Evolutionary conservation across 2,329 filamentous ascomycete species (phyloP).

Genomic region (Camillea tinctor): DNA sequence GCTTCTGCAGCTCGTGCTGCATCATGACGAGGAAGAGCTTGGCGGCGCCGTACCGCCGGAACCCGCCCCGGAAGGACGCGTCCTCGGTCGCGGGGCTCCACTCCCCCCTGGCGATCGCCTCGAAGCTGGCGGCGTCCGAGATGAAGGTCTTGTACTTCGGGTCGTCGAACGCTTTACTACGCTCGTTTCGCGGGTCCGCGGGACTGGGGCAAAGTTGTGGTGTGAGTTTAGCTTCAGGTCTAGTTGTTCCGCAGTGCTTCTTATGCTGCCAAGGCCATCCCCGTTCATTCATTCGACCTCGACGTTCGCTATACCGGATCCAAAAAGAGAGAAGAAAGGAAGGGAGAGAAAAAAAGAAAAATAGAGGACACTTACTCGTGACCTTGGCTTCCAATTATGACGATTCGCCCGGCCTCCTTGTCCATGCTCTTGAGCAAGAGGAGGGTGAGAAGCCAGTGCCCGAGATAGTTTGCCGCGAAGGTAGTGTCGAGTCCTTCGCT

Average conservation of each 20-base stretch:
- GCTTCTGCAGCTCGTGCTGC: slow-evolving; percentile 7
- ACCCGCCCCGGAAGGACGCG: background rate
- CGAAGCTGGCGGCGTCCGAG: slow-evolving; percentile 5
- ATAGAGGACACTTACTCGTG: slow-evolving; percentile 17
- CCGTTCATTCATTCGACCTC: too few species aligned
- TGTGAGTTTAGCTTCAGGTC: background rate
- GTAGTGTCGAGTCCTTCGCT: slow-evolving; percentile 13
- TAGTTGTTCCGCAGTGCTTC: too few species aligned
- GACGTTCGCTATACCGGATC: too few species aligned
- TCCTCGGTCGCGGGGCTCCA: slow-evolving; percentile 7
- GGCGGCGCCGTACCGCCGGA: slow-evolving; percentile 17
- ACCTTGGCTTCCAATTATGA: slow-evolving; percentile 7
- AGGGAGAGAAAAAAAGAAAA: too few species aligned
- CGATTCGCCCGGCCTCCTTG: slow-evolving; percentile 7
- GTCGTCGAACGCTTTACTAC: slow-evolving; percentile 4
- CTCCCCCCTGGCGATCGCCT: slow-evolving; percentile 11
- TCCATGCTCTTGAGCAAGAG: slow-evolving; percentile 19
- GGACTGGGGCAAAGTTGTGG: background rate
- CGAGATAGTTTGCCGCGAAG: slow-evolving; percentile 14
- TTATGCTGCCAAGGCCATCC: too few species aligned
- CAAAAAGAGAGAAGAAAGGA: too few species aligned
- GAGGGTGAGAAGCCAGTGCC: slow-evolving; percentile 19
- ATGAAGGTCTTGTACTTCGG: slow-evolving; percentile 9
- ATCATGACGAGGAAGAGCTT: slow-evolving; percentile 17
- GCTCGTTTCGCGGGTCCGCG: background rate